These are phyloP conservation scores for Pulveroboletus sp. DNA, from an alignment of 768 basidiomycete genomes.

Conservation along the genomic window DNA sequence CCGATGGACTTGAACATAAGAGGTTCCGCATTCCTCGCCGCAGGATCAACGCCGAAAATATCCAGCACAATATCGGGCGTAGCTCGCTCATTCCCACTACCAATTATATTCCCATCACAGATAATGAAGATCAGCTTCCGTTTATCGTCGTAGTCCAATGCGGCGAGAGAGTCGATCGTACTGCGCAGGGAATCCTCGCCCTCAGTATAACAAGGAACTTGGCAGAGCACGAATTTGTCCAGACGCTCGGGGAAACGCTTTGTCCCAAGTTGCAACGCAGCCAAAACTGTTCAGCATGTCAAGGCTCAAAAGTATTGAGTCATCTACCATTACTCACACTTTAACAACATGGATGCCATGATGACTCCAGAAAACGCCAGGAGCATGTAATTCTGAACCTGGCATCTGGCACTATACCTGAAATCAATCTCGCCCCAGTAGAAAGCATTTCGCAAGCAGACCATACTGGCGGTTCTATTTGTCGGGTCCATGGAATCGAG, in stretches of 20 bases:
- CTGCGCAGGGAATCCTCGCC: slow-evolving; percentile 64
- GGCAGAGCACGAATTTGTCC: slow-evolving; percentile 67
- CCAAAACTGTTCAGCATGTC: slow-evolving; percentile 43
- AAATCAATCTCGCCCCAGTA: slow-evolving; percentile 55
- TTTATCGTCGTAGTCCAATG: slow-evolving; percentile 65
- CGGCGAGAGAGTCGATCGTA: slow-evolving; percentile 65
- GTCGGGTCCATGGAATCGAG: slow-evolving; percentile 37
- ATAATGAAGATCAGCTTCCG: slow-evolving; percentile 63
- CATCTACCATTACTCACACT: slow-evolving; percentile 43
- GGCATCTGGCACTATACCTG: slow-evolving; percentile 49
- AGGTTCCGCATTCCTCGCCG: slow-evolving; percentile 58
- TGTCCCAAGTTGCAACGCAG: slow-evolving; percentile 55
- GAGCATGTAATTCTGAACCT: slow-evolving; percentile 58
- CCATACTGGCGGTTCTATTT: slow-evolving; percentile 37
- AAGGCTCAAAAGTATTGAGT: slow-evolving; percentile 2
- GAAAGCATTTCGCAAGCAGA: slow-evolving; percentile 60
- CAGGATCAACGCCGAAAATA: slow-evolving; percentile 61
- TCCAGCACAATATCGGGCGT: slow-evolving; percentile 66
- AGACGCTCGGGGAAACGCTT: slow-evolving; percentile 61
- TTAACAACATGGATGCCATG: slow-evolving; percentile 50
- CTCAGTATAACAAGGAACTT: slow-evolving; percentile 69
- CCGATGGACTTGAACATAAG: slow-evolving; percentile 66
- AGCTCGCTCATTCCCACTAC: slow-evolving; percentile 60
- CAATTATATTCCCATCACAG: slow-evolving; percentile 70
- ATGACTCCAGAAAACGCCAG: slow-evolving; percentile 52